phyloP scores from a whole-genome alignment of 2,329 filamentous ascomycete genomes.

The Paecilomyces sp. region DNA sequence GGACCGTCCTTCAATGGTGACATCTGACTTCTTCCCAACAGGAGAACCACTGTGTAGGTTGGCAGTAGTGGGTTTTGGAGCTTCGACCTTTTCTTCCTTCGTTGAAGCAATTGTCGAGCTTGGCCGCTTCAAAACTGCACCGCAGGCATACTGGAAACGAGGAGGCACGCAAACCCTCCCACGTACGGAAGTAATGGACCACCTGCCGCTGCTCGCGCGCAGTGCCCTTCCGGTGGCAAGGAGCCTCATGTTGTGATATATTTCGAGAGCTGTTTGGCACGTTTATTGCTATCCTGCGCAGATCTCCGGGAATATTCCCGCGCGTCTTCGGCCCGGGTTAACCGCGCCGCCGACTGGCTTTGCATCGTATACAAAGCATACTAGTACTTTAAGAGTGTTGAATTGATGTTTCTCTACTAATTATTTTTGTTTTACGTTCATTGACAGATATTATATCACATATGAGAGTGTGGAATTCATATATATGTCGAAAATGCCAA shows the following conservation, averaged over 20 bases:
- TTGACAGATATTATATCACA: too few relatives aligned
- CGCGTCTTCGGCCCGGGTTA: background rate
- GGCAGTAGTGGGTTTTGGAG: constrained; percentile 1
- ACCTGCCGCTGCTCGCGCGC: constrained; percentile 26
- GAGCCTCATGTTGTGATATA: constrained; percentile 24
- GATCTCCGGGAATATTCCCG: constrained; percentile 1
- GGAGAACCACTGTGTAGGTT: constrained; percentile 5
- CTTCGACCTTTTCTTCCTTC: constrained; percentile 8
- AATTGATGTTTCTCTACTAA: background rate
- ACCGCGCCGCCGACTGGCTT: background rate
- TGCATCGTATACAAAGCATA: background rate
- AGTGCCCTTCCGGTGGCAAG: constrained; percentile 33
- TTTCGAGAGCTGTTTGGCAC: background rate
- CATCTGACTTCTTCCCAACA: constrained; percentile 13
- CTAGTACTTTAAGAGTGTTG: background rate
- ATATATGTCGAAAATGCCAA: too few relatives aligned
- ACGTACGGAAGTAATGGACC: constrained; percentile 20
- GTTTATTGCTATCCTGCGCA: background rate
- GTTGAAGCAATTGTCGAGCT: constrained; percentile 26
- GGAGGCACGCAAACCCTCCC: constrained; percentile 15
- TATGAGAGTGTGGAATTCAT: too few relatives aligned
- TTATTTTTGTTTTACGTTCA: background rate
- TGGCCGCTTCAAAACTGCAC: constrained; percentile 17
- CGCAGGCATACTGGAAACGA: constrained; percentile 10
- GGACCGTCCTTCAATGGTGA: constrained; percentile 55